These are phyloP conservation scores for Jamesozyma hellenica DNA, from an alignment of 805 yeast species.

Conservation along the genomic window DNA sequence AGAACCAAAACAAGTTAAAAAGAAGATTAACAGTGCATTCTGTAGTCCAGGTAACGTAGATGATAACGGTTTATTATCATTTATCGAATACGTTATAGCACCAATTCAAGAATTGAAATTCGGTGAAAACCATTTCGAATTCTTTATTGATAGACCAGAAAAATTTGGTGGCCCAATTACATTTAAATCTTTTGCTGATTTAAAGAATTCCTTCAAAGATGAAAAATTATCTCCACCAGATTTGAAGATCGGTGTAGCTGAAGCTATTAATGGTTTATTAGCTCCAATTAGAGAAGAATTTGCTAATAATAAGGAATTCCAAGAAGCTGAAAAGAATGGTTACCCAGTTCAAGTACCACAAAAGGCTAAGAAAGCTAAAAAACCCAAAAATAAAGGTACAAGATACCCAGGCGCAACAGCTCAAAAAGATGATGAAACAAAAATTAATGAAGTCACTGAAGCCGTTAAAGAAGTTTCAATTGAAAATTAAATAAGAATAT, in stretches of 20 bases:
- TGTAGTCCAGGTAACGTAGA: slow-evolving; percentile 92
- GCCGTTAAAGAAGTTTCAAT: slow-evolving; percentile 18
- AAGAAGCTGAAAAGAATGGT: slow-evolving; percentile 64
- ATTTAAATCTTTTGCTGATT: slow-evolving; percentile 53
- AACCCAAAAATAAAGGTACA: slow-evolving; percentile 81
- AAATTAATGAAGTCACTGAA: slow-evolving; percentile 18
- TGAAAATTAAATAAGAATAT: slow-evolving; percentile 1
- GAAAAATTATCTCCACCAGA: slow-evolving; percentile 86
- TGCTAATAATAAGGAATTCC: slow-evolving; percentile 55
- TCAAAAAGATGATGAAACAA: slow-evolving; percentile 26
- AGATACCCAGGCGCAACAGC: slow-evolving; percentile 67
- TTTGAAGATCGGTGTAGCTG: slow-evolving; percentile 85
- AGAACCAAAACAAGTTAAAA: slow-evolving; percentile 76
- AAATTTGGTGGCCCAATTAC: slow-evolving; percentile 90
- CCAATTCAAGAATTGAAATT: slow-evolving; percentile 76
- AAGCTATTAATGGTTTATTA: slow-evolving; percentile 66
- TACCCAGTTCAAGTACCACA: slow-evolving; percentile 67
- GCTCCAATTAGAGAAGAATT: slow-evolving; percentile 76
- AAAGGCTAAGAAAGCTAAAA: slow-evolving; percentile 57
- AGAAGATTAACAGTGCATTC: slow-evolving; percentile 85
- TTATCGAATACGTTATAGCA: slow-evolving; percentile 70
- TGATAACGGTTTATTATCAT: slow-evolving; percentile 83
- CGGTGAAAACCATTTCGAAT: slow-evolving; percentile 49
- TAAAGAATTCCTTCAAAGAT: slow-evolving; percentile 61
- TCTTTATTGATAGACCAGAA: slow-evolving; percentile 84